These are phyloP conservation scores for Heliamphora pulchella DNA, from an alignment of 179 eudicot genomes.

Conservation along the genomic window DNA sequence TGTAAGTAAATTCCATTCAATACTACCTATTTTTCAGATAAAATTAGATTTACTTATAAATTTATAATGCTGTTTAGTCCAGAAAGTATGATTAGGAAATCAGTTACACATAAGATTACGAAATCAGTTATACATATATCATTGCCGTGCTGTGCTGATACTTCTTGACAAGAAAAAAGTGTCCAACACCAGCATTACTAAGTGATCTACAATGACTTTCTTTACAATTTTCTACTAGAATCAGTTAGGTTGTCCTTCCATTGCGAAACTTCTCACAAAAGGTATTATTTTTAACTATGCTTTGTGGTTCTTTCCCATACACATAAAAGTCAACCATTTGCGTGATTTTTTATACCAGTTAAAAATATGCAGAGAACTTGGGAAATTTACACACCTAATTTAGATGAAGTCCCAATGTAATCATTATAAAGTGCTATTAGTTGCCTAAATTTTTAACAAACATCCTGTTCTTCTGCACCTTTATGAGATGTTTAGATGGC, in stretches of 20 bases:
- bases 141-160: background rate
- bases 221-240: too few relatives aligned
- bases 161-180: background rate
- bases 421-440: background rate
- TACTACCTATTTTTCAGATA: background rate
- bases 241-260: background rate
- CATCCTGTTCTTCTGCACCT: background rate
- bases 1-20: slow-evolving; percentile 42
- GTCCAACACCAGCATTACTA: background rate
- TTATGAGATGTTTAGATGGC: background rate
- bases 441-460: background rate
- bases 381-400: too few relatives aligned
- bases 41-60: too few relatives aligned
- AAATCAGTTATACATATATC: too few relatives aligned
- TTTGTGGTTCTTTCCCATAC: too few relatives aligned
- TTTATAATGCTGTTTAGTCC: background rate
- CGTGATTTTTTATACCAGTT: too few relatives aligned
- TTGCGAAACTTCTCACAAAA: background rate
- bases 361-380: too few relatives aligned
- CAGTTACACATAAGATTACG: background rate
- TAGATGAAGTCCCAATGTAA: background rate
- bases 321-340: too few relatives aligned
- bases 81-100: background rate
- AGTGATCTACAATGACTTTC: too few relatives aligned
- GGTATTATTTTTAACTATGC: too few relatives aligned